These are phyloP conservation scores for Phanerodontia chrysosporium DNA, from an alignment of 768 basidiomycete genomes.

Conservation along the genomic window DNA sequence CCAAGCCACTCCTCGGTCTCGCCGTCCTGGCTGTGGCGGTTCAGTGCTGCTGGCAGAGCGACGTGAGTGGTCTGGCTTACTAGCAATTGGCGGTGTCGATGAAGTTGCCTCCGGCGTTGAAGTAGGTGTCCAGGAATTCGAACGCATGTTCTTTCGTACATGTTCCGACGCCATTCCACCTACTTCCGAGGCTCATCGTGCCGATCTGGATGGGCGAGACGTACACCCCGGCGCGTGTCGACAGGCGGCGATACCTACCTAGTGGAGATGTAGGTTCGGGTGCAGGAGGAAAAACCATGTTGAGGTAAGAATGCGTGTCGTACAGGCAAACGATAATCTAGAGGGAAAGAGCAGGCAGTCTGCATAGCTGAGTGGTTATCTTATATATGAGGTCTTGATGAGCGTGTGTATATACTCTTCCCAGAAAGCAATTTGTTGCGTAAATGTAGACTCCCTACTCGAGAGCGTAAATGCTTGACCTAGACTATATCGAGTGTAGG, in stretches of 20 bases:
- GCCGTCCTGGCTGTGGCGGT: constrained; percentile 16
- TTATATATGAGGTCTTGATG: too few relatives aligned
- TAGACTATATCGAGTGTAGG: too few relatives aligned
- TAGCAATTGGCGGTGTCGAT: constrained; percentile 45
- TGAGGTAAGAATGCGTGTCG: background rate
- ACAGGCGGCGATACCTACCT: constrained; percentile 30
- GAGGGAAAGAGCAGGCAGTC: too few relatives aligned
- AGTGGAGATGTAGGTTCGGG: constrained; percentile 16
- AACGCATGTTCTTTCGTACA: constrained; percentile 36
- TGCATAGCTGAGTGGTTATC: too few relatives aligned
- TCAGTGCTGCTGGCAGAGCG: background rate
- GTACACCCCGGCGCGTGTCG: constrained; percentile 34
- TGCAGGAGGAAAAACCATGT: constrained; percentile 4
- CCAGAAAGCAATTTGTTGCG: too few relatives aligned
- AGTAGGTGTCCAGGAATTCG: constrained; percentile 41
- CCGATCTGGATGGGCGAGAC: constrained; percentile 45
- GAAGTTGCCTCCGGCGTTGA: constrained; percentile 42
- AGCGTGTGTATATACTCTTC: too few relatives aligned
- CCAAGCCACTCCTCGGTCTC: constrained; percentile 30
- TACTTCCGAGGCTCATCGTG: constrained; percentile 40
- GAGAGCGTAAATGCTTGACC: too few relatives aligned
- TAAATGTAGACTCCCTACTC: too few relatives aligned
- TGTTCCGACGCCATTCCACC: constrained; percentile 32
- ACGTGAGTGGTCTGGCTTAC: constrained; percentile 17
- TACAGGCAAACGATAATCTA: too few relatives aligned